These are phyloP conservation scores for Cryptomeria japonica DNA, from an alignment of 75 land plant genomes.

Conservation along the genomic window DNA sequence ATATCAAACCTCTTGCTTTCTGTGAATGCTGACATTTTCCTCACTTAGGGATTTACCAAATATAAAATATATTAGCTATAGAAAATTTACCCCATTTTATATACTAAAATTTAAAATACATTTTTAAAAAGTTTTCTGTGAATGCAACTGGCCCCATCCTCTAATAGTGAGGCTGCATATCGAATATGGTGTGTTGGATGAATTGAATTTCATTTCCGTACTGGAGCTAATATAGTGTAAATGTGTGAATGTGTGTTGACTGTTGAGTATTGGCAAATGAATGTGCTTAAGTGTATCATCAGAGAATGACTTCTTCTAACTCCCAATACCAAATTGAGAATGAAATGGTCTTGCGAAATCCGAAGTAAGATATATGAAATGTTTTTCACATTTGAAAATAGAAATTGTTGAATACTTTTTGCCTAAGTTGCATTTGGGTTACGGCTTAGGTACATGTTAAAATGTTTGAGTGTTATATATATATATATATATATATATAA, in stretches of 20 bases:
- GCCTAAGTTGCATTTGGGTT: no score
- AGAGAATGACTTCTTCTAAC: not conserved
- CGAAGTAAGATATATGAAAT: no score
- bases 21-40: not conserved
- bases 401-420: no score
- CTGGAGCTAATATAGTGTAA: not conserved
- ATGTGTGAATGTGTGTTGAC: not conserved
- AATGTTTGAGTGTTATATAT: no score
- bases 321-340: not conserved
- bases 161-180: not conserved
- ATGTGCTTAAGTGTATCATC: not conserved
- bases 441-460: no score
- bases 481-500: no score
- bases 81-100: not conserved
- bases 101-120: not conserved
- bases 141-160: not conserved
- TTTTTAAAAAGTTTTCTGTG: not conserved
- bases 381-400: no score
- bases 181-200: not conserved
- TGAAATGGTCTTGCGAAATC: not conserved
- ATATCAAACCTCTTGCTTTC: not conserved
- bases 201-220: not conserved
- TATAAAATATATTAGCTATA: not conserved
- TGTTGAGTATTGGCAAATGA: not conserved
- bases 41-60: not conserved